Evolutionary conservation across 371 early-diverging fungal genomes (phyloP).

Genomic region (Pancytospora philotis): DNA sequence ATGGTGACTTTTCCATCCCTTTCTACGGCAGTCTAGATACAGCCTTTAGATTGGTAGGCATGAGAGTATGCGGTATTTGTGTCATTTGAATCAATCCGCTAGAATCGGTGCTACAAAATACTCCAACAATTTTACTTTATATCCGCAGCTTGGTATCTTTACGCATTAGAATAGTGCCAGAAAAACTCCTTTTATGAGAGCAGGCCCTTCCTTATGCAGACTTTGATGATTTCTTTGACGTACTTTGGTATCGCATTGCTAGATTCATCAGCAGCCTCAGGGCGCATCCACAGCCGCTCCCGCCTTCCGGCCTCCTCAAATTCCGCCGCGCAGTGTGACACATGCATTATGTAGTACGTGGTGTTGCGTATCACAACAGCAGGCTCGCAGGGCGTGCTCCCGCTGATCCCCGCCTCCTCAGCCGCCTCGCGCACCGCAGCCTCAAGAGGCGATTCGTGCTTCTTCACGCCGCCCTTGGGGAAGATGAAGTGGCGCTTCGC

Average conservation of each 20-base stretch:
- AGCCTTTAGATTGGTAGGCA: no score
- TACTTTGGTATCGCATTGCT: background rate
- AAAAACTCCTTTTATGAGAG: background rate
- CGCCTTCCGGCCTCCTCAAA: background rate
- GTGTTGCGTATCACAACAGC: background rate
- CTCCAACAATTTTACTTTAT: no score
- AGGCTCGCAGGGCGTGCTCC: conserved; percentile 6
- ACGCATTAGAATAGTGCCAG: no score
- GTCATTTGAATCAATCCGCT: no score
- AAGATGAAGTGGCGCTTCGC: conserved; percentile 32
- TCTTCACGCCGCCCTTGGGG: conserved; percentile 55
- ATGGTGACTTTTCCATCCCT: no score
- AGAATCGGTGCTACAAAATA: no score
- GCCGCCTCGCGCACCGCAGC: conserved; percentile 54
- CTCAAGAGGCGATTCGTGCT: conserved; percentile 33
- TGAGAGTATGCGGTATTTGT: no score
- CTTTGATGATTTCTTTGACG: conserved; percentile 5
- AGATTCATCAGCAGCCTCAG: background rate
- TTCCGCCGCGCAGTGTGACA: background rate
- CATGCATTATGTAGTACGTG: background rate
- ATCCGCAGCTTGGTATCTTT: no score
- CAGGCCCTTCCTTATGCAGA: background rate
- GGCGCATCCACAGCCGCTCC: background rate
- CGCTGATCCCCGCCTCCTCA: conserved; percentile 54
- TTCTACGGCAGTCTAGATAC: no score